Base-by-base conservation (phyloP, 2,329 filamentous ascomycete genomes). In the Xylariaceae sp. region DNA sequence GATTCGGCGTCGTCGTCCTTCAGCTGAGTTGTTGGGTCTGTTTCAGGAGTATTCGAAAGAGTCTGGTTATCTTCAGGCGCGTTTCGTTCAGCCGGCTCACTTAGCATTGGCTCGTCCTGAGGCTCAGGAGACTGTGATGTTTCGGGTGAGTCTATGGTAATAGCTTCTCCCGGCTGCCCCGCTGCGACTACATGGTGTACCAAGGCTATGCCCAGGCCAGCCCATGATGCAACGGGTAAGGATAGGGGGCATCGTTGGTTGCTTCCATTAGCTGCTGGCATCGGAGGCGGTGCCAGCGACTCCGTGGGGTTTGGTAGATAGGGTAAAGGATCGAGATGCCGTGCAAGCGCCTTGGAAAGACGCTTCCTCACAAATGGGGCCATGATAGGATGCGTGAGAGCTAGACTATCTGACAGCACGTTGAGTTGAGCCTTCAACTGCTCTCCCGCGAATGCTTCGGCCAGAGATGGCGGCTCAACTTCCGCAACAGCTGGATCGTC, bases 401-500 rank as follows among this genome's bases (percentile, higher is more conserved):
- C 70, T 48, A 80, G 67, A 2, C 74, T 59, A 44, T 85, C 81
- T 3, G 63, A 65, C 2, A 84, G 62, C 3, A 78, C 60, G 17
- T 71, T 51, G 4, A 84, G 66, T 33, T 78, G 68, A 24, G 71
- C 62, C 48, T 77, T 81, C 37, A 85, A 59, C 53, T 83, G 76
- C 51, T 81, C 75, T 3, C 81, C 81, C 0, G 80, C 79, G 45
- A 82, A 73, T 0, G 71, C 77, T 52, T 85, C 81, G 32, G 79
- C 78, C 12, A 84, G 62, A 1, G 79, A 81, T 0, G 77, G 76
- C 0, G 81, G 80, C 24, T 80, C 74, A 11, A 83, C 73, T 47
- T 84, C 79, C 19, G 72, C 70, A 2, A 82, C 65, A 3, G 79
- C 71, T 0, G 81, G 81, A 50, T 85, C 81, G 53, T 85, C 81